These are phyloP conservation scores for Excoecaria agallocha DNA, from an alignment of 345 rosid genomes.

Conservation along the genomic window DNA sequence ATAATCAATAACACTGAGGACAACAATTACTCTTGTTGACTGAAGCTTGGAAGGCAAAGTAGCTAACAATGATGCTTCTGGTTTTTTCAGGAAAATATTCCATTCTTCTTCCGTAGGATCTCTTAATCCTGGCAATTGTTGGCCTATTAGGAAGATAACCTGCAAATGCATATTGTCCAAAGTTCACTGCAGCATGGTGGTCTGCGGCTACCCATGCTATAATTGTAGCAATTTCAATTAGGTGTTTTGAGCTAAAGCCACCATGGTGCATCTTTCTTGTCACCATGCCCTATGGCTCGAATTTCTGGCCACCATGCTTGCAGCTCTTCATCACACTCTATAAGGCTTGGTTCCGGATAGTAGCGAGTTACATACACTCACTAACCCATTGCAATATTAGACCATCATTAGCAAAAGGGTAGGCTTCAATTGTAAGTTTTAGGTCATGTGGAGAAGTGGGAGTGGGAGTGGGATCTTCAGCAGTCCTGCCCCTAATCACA, in stretches of 20 bases:
- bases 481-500: slow-evolving; percentile 47
- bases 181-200: slow-evolving; percentile 55
- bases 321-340: slow-evolving; percentile 46
- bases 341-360: slow-evolving; percentile 32
- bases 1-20: neutral
- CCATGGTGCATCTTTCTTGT: slow-evolving; percentile 34
- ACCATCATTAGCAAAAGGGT: slow-evolving; percentile 61
- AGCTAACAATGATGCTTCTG: slow-evolving; percentile 34
- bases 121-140: slow-evolving; percentile 37
- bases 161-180: slow-evolving; percentile 46
- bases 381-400: slow-evolving; percentile 41
- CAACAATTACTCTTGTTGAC: slow-evolving; percentile 34
- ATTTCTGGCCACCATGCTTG: slow-evolving; percentile 60
- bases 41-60: slow-evolving; percentile 47
- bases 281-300: slow-evolving; percentile 46
- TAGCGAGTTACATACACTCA: slow-evolving; percentile 42
- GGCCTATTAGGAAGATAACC: slow-evolving; percentile 56
- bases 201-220: slow-evolving; percentile 47
- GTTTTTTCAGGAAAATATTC: slow-evolving; percentile 33
- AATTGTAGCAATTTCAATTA: neutral
- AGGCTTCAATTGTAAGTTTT: slow-evolving; percentile 47
- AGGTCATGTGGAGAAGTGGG: slow-evolving; percentile 45
- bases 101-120: slow-evolving; percentile 34
- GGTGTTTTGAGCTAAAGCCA: too few relatives aligned
- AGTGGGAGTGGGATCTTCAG: slow-evolving; percentile 42